Evolutionary conservation across 257 asterid species (phyloP).

Genomic region (Prunella vulgaris): DNA sequence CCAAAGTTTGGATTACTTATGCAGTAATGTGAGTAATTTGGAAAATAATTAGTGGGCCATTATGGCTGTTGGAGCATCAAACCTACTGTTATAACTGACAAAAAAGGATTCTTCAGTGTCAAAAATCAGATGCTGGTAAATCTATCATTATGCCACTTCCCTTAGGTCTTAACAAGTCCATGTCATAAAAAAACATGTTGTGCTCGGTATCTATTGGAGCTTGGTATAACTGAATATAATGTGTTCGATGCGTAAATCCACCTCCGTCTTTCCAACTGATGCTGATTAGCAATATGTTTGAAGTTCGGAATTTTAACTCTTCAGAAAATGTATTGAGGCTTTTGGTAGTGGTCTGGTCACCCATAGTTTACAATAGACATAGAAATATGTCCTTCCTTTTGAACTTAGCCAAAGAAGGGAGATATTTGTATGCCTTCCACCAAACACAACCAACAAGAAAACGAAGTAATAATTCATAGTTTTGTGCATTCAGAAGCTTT

Average conservation of each 20-base stretch:
- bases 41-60: slow-evolving; percentile 63
- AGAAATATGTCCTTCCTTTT: too few relatives aligned
- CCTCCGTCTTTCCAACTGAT: neutral
- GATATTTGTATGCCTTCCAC: neutral
- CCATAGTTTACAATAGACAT: too few relatives aligned
- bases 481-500: too few relatives aligned
- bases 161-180: neutral
- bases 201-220: neutral
- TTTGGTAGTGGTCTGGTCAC: too few relatives aligned
- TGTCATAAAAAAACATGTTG: neutral
- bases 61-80: slow-evolving; percentile 92
- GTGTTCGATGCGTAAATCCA: too few relatives aligned
- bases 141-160: slow-evolving; percentile 11
- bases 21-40: neutral
- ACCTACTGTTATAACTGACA: slow-evolving; percentile 57
- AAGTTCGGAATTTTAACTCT: too few relatives aligned
- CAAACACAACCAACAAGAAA: neutral
- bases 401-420: too few relatives aligned
- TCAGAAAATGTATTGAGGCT: too few relatives aligned
- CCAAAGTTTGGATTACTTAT: slow-evolving; percentile 6
- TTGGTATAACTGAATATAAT: neutral
- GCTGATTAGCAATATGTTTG: too few relatives aligned
- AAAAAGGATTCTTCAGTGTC: slow-evolving; percentile 69
- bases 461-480: neutral
- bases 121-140: slow-evolving; percentile 82